Conservation (phyloP, 1,284 basidiomycete genomes). For the Fomes fomentarius region DNA sequence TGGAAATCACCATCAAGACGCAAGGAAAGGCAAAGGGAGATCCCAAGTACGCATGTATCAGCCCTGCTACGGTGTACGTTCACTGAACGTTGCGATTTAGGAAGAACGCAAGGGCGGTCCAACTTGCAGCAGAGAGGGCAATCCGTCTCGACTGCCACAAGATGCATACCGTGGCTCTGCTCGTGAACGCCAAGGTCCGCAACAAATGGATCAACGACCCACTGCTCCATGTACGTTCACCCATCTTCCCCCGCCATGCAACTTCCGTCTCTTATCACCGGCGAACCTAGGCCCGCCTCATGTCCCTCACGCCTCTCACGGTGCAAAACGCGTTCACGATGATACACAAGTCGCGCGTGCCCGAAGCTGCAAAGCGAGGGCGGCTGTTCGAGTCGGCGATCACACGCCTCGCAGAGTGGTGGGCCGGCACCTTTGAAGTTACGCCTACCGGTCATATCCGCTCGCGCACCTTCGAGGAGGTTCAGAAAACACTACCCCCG, state of each 20-base stretch:
- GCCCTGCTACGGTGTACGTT: not conserved
- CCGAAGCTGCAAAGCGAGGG: slow-evolving; percentile 79
- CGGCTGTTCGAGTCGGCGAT: slow-evolving; percentile 86
- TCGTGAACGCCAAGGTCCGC: slow-evolving; percentile 76
- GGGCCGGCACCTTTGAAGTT: slow-evolving; percentile 73
- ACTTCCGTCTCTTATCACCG: not conserved
- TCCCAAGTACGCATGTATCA: slow-evolving; percentile 30
- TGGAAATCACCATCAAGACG: slow-evolving; percentile 65
- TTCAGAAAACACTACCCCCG: slow-evolving; percentile 49
- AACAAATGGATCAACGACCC: slow-evolving; percentile 88
- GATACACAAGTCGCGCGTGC: slow-evolving; percentile 84
- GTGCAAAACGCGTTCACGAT: slow-evolving; percentile 78
- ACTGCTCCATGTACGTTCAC: slow-evolving; percentile 72
- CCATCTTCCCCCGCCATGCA: slow-evolving; percentile 4
- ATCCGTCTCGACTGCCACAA: slow-evolving; percentile 84
- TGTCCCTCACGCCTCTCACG: slow-evolving; percentile 81
- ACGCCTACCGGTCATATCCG: slow-evolving; percentile 65
- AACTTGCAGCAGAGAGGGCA: slow-evolving; percentile 64
- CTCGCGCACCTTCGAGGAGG: slow-evolving; percentile 75
- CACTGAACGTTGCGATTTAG: slow-evolving; percentile 33
- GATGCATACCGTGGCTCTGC: slow-evolving; percentile 80
- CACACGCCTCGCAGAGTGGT: slow-evolving; percentile 79
- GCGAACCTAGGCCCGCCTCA: slow-evolving; percentile 70
- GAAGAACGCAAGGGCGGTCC: slow-evolving; percentile 46
- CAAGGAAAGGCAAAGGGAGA: slow-evolving; percentile 40